Conservation (phyloP, 2,329 filamentous ascomycete genomes). For the Pochonia chlamydosporia region DNA sequence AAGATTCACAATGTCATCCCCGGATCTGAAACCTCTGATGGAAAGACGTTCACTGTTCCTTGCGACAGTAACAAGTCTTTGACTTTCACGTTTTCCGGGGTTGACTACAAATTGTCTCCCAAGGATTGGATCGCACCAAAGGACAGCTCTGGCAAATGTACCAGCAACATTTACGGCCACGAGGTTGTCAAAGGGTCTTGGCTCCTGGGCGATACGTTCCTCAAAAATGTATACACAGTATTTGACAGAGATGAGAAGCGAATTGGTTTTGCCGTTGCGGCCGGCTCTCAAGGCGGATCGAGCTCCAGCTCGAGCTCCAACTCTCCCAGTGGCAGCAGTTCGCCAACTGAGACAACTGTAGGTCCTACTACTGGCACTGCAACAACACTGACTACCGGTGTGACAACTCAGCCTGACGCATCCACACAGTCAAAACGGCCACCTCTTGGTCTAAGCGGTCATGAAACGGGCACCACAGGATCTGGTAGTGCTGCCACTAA, state of each 20-base stretch:
- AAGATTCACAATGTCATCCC: slow-evolving; percentile 64
- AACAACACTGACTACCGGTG: slow-evolving; percentile 2
- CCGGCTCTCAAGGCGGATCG: slow-evolving; percentile 1
- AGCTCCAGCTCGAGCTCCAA: not conserved
- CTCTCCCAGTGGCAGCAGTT: not conserved
- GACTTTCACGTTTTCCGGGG: slow-evolving; percentile 61
- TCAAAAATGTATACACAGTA: slow-evolving; percentile 85
- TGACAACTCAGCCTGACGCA: not conserved
- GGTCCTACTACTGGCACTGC: slow-evolving; percentile 3
- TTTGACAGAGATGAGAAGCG: slow-evolving; percentile 68
- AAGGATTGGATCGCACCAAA: slow-evolving; percentile 63
- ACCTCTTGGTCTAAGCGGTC: slow-evolving; percentile 15
- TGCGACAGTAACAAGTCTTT: slow-evolving; percentile 60
- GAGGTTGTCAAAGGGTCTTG: slow-evolving; percentile 62
- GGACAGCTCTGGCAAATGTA: slow-evolving; percentile 42
- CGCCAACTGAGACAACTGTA: not conserved
- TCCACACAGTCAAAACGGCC: not conserved
- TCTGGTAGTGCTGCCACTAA: not conserved
- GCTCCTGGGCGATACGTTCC: slow-evolving; percentile 79
- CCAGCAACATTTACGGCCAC: slow-evolving; percentile 70
- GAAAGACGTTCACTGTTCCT: slow-evolving; percentile 63
- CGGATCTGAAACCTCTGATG: slow-evolving; percentile 50
- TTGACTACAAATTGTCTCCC: slow-evolving; percentile 59
- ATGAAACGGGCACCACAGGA: slow-evolving; percentile 10
- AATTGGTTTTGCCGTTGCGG: slow-evolving; percentile 36